Percentiles rank a stretch among this genome's conserved stretches.
phyloP scores from a whole-genome alignment of 2,329 filamentous ascomycete genomes.

The Trichoderma sp. region DNA sequence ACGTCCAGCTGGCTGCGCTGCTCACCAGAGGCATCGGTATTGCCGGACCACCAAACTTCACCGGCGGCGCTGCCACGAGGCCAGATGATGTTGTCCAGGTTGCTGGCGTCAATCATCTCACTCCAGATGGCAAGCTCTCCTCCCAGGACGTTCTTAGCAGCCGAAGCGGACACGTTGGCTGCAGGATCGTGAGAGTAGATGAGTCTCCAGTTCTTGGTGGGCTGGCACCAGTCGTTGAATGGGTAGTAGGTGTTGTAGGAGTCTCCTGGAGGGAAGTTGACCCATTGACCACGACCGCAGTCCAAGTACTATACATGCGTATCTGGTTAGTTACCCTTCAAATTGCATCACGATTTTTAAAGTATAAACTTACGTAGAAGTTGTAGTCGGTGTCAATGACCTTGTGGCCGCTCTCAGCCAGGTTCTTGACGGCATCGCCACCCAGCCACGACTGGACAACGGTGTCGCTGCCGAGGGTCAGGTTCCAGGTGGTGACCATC shows the following conservation, averaged over 20 bases:
- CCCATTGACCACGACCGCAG: conserved; percentile 76
- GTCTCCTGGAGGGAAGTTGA: conserved; percentile 63
- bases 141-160: conserved; percentile 68
- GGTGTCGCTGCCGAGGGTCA: conserved; percentile 67
- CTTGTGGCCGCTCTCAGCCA: conserved; percentile 65
- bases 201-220: conserved; percentile 76
- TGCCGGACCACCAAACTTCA: conserved; percentile 78
- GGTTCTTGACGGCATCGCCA: conserved; percentile 55
- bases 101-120: conserved; percentile 74
- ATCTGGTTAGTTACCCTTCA: neutral
- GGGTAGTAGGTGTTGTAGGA: conserved; percentile 54
- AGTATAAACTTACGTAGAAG: conserved; percentile 59
- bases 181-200: conserved; percentile 79
- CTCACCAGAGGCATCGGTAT: conserved; percentile 59
- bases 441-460: conserved; percentile 79
- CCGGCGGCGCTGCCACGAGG: conserved; percentile 70
- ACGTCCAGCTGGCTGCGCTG: conserved; percentile 72
- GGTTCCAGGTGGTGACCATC: conserved; percentile 74
- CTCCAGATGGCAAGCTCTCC: conserved; percentile 81
- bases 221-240: conserved; percentile 77
- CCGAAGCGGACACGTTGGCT: conserved; percentile 56
- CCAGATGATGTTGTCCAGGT: conserved; percentile 75
- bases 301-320: conserved; percentile 65
- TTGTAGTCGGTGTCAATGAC: conserved; percentile 74
- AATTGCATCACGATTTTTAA: neutral